These are phyloP conservation scores for Penicillium paneum DNA, from an alignment of 2,329 filamentous ascomycete species.

Conservation along the genomic window DNA sequence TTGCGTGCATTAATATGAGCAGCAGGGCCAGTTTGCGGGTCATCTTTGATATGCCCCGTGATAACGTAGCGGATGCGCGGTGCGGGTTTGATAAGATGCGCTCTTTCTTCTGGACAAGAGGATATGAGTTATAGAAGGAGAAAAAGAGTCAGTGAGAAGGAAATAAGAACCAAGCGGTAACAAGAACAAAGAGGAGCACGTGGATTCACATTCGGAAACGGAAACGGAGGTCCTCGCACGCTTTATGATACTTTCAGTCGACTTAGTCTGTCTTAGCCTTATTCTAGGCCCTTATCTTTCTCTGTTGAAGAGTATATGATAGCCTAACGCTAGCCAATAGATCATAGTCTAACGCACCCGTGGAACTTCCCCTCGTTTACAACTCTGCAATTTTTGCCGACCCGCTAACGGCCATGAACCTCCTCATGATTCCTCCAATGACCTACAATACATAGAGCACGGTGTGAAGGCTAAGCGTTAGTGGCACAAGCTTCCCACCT, in stretches of 20 bases:
- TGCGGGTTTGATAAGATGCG: neutral
- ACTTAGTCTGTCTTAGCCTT: neutral
- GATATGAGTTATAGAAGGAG: neutral
- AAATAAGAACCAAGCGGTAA: neutral
- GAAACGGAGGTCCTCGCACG: neutral
- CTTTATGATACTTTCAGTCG: neutral
- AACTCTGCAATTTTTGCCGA: neutral
- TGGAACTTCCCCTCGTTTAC: neutral
- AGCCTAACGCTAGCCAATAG: neutral
- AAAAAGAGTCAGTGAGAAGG: neutral
- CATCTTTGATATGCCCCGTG: neutral
- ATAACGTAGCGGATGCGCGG: neutral
- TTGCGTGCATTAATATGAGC: neutral
- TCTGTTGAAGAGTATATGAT: neutral
- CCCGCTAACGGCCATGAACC: neutral
- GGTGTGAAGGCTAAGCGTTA: conserved; percentile 49
- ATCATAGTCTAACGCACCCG: neutral
- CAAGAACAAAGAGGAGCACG: neutral
- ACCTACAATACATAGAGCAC: conserved; percentile 9
- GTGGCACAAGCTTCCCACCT: conserved; percentile 50
- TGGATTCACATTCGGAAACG: neutral
- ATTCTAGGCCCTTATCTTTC: neutral
- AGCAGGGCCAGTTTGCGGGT: neutral
- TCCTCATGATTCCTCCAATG: conserved; percentile 41
- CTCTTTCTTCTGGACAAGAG: neutral